These are phyloP conservation scores for Aureobasidium pullulans DNA, from an alignment of 2,329 filamentous ascomycete species.

Conservation along the genomic window DNA sequence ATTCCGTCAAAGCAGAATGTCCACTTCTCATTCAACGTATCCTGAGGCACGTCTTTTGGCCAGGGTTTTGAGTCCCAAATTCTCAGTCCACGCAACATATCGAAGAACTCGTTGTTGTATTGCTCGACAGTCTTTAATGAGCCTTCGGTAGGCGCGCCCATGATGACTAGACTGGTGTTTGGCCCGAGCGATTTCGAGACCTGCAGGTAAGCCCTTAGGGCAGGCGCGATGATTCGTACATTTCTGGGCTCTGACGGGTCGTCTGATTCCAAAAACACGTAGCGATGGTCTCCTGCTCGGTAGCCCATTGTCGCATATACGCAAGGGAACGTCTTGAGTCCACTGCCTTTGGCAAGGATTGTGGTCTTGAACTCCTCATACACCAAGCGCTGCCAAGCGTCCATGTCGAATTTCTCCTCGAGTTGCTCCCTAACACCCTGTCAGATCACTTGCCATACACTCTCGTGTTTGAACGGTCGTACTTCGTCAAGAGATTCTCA, in stretches of 20 bases:
- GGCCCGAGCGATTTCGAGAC: slow-evolving; percentile 17
- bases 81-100: slow-evolving; percentile 18
- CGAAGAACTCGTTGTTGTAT: slow-evolving; percentile 19
- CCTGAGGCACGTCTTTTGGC: slow-evolving; percentile 17
- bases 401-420: slow-evolving; percentile 17
- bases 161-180: slow-evolving; percentile 19
- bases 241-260: slow-evolving; percentile 18
- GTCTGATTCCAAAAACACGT: slow-evolving; percentile 18
- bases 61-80: slow-evolving; percentile 18
- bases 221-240: slow-evolving; percentile 17
- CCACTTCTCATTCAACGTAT: slow-evolving; percentile 17
- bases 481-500: slow-evolving; percentile 7
- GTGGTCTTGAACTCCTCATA: slow-evolving; percentile 20
- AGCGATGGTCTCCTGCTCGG: slow-evolving; percentile 18
- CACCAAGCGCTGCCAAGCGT: slow-evolving; percentile 18
- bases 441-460: not conserved
- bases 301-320: slow-evolving; percentile 19
- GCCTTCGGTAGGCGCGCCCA: slow-evolving; percentile 19
- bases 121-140: slow-evolving; percentile 16
- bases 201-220: slow-evolving; percentile 15
- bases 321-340: slow-evolving; percentile 19
- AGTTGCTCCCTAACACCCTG: slow-evolving; percentile 14
- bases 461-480: not conserved
- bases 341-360: slow-evolving; percentile 18
- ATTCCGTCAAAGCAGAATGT: slow-evolving; percentile 18